These are phyloP conservation scores for Ogataea parapolymorpha DNA, from an alignment of 805 yeast genomes.

Conservation along the genomic window DNA sequence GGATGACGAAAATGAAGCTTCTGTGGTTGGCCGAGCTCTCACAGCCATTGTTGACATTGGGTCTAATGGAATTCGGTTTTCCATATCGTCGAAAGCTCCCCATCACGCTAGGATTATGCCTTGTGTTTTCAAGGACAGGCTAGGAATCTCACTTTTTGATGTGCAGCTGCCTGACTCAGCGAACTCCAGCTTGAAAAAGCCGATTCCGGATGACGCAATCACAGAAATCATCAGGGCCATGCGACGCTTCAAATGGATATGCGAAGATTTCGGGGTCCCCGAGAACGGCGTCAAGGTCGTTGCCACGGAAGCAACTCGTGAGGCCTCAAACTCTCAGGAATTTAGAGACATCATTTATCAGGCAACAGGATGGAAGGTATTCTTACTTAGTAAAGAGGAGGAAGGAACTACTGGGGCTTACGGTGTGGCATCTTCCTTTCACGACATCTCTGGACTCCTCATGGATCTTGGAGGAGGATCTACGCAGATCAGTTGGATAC, in stretches of 20 bases:
- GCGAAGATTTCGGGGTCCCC: constrained; percentile 72
- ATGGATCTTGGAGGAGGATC: constrained; percentile 76
- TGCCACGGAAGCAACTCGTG: constrained; percentile 73
- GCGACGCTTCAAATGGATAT: constrained; percentile 64
- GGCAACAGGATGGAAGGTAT: constrained; percentile 67
- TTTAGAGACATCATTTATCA: constrained; percentile 52
- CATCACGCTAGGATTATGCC: constrained; percentile 76
- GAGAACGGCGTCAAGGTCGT: constrained; percentile 58
- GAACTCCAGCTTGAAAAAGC: constrained; percentile 35
- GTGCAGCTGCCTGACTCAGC: constrained; percentile 44
- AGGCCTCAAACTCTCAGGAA: constrained; percentile 60
- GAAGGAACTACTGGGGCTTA: constrained; percentile 68
- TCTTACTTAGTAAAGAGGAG: constrained; percentile 54
- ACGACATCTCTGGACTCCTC: constrained; percentile 61
- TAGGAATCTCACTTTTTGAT: constrained; percentile 67
- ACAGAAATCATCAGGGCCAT: constrained; percentile 59
- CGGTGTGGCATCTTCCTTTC: constrained; percentile 73
- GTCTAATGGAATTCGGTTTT: constrained; percentile 69
- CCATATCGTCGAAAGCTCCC: constrained; percentile 65
- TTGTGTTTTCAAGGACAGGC: constrained; percentile 69
- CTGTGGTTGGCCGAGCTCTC: constrained; percentile 53
- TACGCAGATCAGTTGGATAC: constrained; percentile 68
- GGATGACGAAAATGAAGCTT: constrained; percentile 43
- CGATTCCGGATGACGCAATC: constrained; percentile 57
- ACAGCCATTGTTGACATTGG: constrained; percentile 75